phyloP scores from a whole-genome alignment of 768 basidiomycete species.

The Leccinum arenicola region DNA sequence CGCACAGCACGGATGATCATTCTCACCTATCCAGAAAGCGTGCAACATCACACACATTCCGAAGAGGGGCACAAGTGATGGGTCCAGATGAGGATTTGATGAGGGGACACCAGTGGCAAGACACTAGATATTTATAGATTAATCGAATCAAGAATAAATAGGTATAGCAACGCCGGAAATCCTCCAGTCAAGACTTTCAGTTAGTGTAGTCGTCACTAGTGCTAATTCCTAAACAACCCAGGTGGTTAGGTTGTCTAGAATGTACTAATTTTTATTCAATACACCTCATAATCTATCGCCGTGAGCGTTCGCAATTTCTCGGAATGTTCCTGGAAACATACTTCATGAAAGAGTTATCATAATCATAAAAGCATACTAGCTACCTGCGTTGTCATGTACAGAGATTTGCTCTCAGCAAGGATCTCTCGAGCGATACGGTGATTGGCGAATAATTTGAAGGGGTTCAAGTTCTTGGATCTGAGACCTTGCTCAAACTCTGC shows the following conservation, averaged over 20 bases:
- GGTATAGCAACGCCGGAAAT: no score
- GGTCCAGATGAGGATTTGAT: background rate
- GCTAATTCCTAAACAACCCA: no score
- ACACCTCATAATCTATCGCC: no score
- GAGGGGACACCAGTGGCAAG: background rate
- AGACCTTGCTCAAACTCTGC: background rate
- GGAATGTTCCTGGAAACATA: conserved; percentile 2
- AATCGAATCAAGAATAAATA: no score
- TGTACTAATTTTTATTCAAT: no score
- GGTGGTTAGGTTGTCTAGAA: no score
- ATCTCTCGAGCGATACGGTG: conserved; percentile 8
- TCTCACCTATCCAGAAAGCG: no score
- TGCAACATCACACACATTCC: background rate
- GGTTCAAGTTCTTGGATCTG: conserved; percentile 8
- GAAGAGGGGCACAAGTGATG: background rate
- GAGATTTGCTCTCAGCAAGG: background rate
- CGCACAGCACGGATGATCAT: no score
- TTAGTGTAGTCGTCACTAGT: no score
- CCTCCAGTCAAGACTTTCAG: background rate
- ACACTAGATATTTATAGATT: background rate
- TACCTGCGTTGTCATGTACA: conserved; percentile 8
- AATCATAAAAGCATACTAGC: background rate
- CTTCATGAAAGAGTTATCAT: background rate
- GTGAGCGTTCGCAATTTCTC: conserved; percentile 1
- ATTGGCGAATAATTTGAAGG: background rate